These are phyloP conservation scores for Ilyonectria sp. DNA, from an alignment of 2,329 filamentous ascomycete species.

Conservation along the genomic window DNA sequence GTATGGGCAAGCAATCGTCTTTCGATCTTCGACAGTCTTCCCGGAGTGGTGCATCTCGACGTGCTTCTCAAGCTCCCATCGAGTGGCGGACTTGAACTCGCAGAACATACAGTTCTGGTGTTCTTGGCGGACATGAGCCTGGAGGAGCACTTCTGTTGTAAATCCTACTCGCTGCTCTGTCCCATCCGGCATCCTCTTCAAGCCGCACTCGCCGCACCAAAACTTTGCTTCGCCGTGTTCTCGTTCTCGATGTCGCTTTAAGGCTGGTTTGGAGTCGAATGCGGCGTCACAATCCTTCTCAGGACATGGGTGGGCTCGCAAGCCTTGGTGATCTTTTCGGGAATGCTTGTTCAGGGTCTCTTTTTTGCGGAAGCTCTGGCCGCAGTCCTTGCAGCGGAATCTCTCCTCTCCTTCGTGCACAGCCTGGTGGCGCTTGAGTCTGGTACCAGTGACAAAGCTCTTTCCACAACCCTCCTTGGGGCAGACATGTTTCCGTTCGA, in stretches of 20 bases:
- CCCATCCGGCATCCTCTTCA: constrained; percentile 56
- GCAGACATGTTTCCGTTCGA: constrained; percentile 80
- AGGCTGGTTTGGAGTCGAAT: constrained; percentile 80
- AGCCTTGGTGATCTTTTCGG: constrained; percentile 79
- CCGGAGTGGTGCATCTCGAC: constrained; percentile 83
- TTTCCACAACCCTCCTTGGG: constrained; percentile 81
- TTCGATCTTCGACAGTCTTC: constrained; percentile 73
- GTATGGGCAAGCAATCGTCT: constrained; percentile 76
- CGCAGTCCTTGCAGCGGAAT: constrained; percentile 82
- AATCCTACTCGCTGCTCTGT: constrained; percentile 71
- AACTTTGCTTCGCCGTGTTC: constrained; percentile 80
- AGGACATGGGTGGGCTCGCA: constrained; percentile 80
- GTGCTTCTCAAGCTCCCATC: constrained; percentile 80
- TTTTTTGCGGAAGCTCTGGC: constrained; percentile 87
- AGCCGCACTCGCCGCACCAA: constrained; percentile 82
- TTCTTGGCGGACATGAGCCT: constrained; percentile 79
- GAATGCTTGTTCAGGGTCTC: constrained; percentile 89
- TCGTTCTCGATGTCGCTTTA: constrained; percentile 80
- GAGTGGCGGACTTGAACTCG: constrained; percentile 75
- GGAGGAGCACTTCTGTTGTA: constrained; percentile 78
- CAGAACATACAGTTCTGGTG: constrained; percentile 87
- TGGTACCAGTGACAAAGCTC: constrained; percentile 84
- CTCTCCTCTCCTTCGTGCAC: constrained; percentile 82
- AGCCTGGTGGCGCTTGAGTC: constrained; percentile 83
- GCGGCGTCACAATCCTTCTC: constrained; percentile 73